Conservation (phyloP, 164 flowering plant genomes). For the Annona cherimola region DNA sequence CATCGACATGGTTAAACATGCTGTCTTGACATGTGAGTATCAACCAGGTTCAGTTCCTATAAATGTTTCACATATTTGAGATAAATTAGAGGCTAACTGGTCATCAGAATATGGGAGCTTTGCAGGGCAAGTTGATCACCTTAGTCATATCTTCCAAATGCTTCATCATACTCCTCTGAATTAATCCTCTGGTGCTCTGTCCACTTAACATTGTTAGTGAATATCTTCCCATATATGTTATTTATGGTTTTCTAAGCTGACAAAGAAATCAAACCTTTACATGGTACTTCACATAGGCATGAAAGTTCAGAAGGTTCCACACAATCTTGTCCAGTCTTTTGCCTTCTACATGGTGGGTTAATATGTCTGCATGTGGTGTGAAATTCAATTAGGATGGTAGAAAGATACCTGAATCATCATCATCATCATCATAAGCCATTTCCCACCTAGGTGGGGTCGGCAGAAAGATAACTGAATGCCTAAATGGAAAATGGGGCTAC, state of each 20-base stretch:
- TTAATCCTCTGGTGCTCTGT: conserved; percentile 69
- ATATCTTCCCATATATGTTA: neutral
- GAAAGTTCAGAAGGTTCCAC: conserved; percentile 70
- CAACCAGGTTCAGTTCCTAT: too few species aligned
- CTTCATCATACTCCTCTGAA: conserved; percentile 72
- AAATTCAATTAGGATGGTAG: neutral
- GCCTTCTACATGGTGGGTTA: conserved; percentile 49
- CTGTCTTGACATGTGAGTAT: too few species aligned
- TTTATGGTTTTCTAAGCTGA: neutral
- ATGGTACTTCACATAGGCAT: conserved; percentile 64
- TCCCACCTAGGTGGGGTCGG: neutral
- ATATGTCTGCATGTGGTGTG: conserved; percentile 43
- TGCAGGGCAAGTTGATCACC: conserved; percentile 34
- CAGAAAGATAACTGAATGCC: neutral
- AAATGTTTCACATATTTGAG: neutral
- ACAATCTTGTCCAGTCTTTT: conserved; percentile 54
- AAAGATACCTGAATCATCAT: neutral
- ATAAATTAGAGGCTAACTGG: neutral
- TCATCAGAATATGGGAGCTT: neutral
- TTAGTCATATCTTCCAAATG: conserved; percentile 54
- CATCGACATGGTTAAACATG: too few species aligned
- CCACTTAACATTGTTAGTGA: conserved; percentile 13
- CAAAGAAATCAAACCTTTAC: conserved; percentile 53
- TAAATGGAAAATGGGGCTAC: neutral
- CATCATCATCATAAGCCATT: neutral